phyloP scores from a whole-genome alignment of 768 basidiomycete species.

The Exsudoporus frostii region DNA sequence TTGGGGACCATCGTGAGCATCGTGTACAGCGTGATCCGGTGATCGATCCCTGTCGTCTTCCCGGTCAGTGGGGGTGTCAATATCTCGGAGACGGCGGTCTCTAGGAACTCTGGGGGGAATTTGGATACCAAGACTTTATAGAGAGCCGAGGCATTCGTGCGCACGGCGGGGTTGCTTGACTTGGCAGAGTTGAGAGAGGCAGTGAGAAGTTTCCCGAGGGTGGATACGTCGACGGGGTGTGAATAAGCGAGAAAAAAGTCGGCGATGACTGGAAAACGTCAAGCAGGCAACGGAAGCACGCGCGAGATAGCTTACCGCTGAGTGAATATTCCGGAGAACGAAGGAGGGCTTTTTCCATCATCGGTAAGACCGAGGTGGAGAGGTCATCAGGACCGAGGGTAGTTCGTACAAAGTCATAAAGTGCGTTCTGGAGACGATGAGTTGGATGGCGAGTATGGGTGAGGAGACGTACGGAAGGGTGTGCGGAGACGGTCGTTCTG shows the following conservation, averaged over 20 bases:
- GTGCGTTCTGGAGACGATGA: constrained; percentile 39
- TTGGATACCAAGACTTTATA: constrained; percentile 48
- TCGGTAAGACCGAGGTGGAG: constrained; percentile 54
- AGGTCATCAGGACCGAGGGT: constrained; percentile 54
- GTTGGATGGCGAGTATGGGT: constrained; percentile 3
- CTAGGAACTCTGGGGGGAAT: constrained; percentile 37
- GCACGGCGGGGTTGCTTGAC: constrained; percentile 64
- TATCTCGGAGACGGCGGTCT: constrained; percentile 58
- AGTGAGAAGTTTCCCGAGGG: constrained; percentile 53
- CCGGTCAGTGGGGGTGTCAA: constrained; percentile 73
- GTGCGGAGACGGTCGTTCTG: constrained; percentile 55
- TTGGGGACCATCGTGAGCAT: constrained; percentile 63
- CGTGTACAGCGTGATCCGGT: constrained; percentile 74
- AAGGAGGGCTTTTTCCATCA: constrained; percentile 75
- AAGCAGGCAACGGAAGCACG: neutral
- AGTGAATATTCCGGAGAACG: constrained; percentile 81
- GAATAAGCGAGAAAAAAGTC: constrained; percentile 57
- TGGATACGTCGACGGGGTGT: constrained; percentile 44
- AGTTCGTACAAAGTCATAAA: constrained; percentile 58
- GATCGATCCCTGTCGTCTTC: constrained; percentile 86
- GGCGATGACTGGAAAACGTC: constrained; percentile 43
- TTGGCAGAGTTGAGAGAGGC: constrained; percentile 68
- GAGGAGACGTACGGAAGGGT: constrained; percentile 50
- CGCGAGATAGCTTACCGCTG: constrained; percentile 41
- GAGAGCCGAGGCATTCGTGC: constrained; percentile 52